Percentiles rank a stretch among this genome's conserved stretches.
These are phyloP conservation scores for Chaetoceros muelleri DNA, from an alignment of 108 stramenopile species.

Conservation along the genomic window DNA sequence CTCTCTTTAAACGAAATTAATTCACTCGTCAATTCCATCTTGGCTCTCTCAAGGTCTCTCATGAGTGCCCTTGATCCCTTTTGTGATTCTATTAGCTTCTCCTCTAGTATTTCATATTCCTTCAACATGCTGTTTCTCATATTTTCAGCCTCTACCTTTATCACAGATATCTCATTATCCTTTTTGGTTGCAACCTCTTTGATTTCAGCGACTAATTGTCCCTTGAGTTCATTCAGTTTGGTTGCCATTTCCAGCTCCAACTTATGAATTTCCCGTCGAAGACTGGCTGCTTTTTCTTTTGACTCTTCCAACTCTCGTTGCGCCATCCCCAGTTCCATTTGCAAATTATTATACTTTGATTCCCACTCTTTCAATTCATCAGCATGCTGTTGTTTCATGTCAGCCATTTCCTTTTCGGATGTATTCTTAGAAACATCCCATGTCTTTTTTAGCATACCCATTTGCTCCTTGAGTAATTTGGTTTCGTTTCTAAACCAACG, in stretches of 20 bases:
- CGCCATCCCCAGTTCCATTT: not conserved
- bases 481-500: no score
- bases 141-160: not conserved
- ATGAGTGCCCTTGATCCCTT: not conserved
- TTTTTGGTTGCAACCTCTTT: not conserved
- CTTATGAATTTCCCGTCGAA: not conserved
- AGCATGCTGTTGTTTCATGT: not conserved
- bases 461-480: no score
- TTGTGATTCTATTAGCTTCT: not conserved
- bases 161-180: not conserved
- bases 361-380: not conserved
- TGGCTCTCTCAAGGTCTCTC: not conserved
- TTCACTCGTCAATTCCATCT: not conserved
- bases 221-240: not conserved
- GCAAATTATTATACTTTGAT: not conserved
- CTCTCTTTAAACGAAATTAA: not conserved
- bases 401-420: not conserved
- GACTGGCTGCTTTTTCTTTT: not conserved
- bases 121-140: not conserved
- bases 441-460: not conserved
- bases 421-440: not conserved
- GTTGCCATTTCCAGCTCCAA: not conserved
- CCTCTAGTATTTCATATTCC: not conserved
- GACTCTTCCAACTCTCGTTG: not conserved
- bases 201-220: not conserved